Base-by-base conservation (phyloP, 2,329 filamentous ascomycete species). In the Penicillium nordicum region DNA sequence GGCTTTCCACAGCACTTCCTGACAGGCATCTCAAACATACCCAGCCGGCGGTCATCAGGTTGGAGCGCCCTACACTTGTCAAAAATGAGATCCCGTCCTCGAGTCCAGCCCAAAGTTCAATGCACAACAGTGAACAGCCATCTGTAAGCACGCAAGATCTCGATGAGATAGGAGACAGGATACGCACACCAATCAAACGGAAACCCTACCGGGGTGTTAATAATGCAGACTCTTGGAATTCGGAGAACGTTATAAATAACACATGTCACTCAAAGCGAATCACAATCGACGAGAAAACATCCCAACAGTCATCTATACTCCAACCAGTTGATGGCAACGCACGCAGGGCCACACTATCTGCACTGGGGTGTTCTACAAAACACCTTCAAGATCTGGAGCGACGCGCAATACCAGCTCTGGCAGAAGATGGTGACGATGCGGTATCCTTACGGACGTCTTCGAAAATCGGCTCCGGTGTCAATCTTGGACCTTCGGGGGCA, bases 61-160 rank as follows among this genome's bases (percentile, higher is more conserved):
- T 60, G 23, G 53, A 59, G 16, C 57, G 57, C 16, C 60, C 66
- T 18, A 57, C 70, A 36, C 44, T 62, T 16, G 59, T 76, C 25
- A 77, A 77, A 60, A 68, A 66, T 50, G 74, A 78, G 57, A 60
- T 64, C 16, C 50, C 67, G 25, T 72, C 72, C 36, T 73, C 72
- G 38, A 74, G 72, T 53, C 69, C 72, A 29, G 11, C 67, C n/a
- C 60, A 49, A 12, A 52, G 49, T 12, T 50, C 53, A 46, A 52
- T 54, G 9, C 32, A 58, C 9, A 52, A 50, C 29, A 41, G 44
- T 23, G 61, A 55, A 23, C 45, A 54, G 45, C 61, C 57, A 44
- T 74, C 78, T 0, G 76, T 82, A 40, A 84, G 85, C 50, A 88
- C 84, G 52, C 77, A 88, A 49, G 85, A 88, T 65, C 75, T 88